Evolutionary conservation across 1,284 basidiomycete species (phyloP).

Genomic region (Ceratobasidium sp.): DNA sequence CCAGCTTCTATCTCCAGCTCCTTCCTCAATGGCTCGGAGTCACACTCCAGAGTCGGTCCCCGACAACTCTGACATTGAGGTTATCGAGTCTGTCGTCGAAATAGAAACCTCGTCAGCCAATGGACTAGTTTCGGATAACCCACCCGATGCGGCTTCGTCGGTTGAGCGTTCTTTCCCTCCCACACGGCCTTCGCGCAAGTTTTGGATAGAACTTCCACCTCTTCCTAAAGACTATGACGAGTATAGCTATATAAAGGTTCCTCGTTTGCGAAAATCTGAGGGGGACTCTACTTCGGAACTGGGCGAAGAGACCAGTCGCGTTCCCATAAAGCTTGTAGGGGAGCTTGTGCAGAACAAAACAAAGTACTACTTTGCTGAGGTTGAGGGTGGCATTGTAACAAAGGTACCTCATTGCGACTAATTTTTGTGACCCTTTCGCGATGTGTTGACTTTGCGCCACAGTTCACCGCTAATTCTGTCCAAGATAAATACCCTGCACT

Average conservation of each 20-base stretch:
- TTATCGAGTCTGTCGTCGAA: constrained; percentile 5
- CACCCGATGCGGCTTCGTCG: constrained; percentile 27
- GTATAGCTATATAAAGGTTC: neutral
- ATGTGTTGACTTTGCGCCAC: neutral
- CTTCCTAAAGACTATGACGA: constrained; percentile 25
- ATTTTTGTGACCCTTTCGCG: neutral
- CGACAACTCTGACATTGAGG: constrained; percentile 6
- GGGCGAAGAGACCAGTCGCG: neutral
- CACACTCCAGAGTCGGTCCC: neutral
- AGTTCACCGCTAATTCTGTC: constrained; percentile 4
- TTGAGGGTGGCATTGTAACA: constrained; percentile 39
- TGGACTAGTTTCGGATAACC: constrained; percentile 35
- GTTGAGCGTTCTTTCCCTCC: constrained; percentile 23
- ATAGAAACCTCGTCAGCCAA: constrained; percentile 6
- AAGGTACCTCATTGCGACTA: constrained; percentile 3
- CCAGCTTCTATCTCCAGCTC: neutral
- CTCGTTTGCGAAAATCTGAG: neutral
- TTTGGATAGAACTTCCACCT: constrained; percentile 32
- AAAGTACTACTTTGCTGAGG: constrained; percentile 45
- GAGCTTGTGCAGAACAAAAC: constrained; percentile 20
- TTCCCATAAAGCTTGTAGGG: constrained; percentile 44
- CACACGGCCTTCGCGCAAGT: neutral
- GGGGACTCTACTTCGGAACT: neutral
- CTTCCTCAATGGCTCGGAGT: constrained; percentile 31
- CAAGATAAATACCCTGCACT: constrained; percentile 16